Evolutionary conservation across 2,329 filamentous ascomycete genomes (phyloP), one percentile per base, ranked within the genome.

Genomic region (Bisporella sp.): DNA sequence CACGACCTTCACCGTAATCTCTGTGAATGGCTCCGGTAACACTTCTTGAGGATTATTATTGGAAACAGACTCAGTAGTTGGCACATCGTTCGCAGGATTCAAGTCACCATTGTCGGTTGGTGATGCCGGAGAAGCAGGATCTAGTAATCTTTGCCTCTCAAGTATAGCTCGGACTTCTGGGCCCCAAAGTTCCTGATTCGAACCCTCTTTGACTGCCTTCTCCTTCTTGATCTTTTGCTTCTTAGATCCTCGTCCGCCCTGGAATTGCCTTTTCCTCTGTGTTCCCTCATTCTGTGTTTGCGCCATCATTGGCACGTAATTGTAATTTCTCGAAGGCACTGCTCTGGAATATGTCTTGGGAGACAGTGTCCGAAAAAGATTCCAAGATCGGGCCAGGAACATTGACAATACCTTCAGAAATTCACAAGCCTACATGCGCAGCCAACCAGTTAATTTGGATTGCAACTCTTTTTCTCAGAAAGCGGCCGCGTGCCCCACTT

Each of bases 1-100:
- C 5, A 82, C 69, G 51, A 97, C 84, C n/a, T 85, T 82, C 40
- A 97, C 79, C 48, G 96, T 84, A 40, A 93, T 81, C 65, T 95
- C 88, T 5, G 81, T 78, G 52, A 86, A 86, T 39, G 74, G 74
- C 57, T 84, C 79, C 1, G 87, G 86, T 2, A 90, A 69, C n/a
- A 44, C 37, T 5, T 33, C 7, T 41, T 44, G 44, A 31, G 29
- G 11, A 33, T 30, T 42, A 37, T 31, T 63, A 4, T 57, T 61
- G 5, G 59, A 55, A 4, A 65, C 64, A 44, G 52, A 44, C 5
- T 66, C 63, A 37, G 56, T 56, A 11, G 62, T 57, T 29, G 57
- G 53, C 21, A 44, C 11, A 37, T 11, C 9, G 32, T 47, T 12
- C 6, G 31, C 37, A 37, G 57, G 57, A 13, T 58, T 58, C 46